These are phyloP conservation scores for Pythium angustatum DNA, from an alignment of 352 stramenopile species.

Conservation along the genomic window DNA sequence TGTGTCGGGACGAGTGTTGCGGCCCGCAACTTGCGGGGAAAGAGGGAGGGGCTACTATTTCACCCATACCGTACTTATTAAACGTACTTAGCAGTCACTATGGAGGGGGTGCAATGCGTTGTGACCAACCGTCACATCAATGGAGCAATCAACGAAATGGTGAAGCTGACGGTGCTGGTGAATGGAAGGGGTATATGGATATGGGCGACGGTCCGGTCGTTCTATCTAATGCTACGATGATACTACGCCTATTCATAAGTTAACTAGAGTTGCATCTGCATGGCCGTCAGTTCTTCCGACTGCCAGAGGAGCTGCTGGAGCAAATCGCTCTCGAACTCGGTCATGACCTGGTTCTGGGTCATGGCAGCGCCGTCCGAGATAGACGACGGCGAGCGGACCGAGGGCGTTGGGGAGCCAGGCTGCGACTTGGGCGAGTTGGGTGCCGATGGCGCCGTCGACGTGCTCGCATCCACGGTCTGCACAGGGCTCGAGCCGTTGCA, in stretches of 20 bases:
- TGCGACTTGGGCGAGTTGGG: slow-evolving; percentile 9
- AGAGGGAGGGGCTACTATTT: slow-evolving; percentile 5
- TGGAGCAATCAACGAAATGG: neutral
- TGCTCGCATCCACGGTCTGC: neutral
- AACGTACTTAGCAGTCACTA: neutral
- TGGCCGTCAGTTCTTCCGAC: slow-evolving; percentile 25
- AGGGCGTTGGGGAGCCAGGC: slow-evolving; percentile 13
- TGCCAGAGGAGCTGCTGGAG: slow-evolving; percentile 34
- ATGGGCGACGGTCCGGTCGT: neutral
- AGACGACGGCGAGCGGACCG: slow-evolving; percentile 23
- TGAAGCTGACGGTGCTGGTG: too few species aligned
- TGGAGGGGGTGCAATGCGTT: neutral
- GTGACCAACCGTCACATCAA: neutral
- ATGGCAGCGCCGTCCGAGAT: slow-evolving; percentile 24
- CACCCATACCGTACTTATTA: slow-evolving; percentile 2
- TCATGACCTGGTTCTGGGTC: slow-evolving; percentile 23
- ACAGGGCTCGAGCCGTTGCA: slow-evolving; percentile 21
- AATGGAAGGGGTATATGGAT: neutral
- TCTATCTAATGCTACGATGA: neutral
- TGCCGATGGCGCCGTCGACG: neutral
- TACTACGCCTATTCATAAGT: neutral
- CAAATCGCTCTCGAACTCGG: slow-evolving; percentile 28
- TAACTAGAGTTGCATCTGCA: slow-evolving; percentile 26
- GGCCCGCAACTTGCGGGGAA: too few species aligned
- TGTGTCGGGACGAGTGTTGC: neutral